These are phyloP conservation scores for Noccaea bulbosa DNA, from an alignment of 345 rosid species.

Conservation along the genomic window DNA sequence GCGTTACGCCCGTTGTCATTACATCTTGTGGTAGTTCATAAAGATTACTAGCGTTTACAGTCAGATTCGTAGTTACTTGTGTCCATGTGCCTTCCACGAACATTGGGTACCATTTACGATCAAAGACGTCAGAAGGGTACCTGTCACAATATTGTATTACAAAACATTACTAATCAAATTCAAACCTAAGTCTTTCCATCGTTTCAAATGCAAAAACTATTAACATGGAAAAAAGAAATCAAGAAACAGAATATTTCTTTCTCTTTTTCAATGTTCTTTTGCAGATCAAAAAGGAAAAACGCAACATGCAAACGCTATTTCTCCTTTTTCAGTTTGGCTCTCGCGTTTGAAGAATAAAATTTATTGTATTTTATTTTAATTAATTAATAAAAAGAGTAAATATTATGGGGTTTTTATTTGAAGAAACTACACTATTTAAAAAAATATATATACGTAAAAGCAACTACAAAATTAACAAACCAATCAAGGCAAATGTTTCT, in stretches of 20 bases:
- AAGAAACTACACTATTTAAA: neutral
- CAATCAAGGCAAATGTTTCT: neutral
- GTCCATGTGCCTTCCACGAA: slow-evolving; percentile 34
- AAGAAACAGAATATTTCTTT: too few relatives aligned
- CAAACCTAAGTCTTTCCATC: neutral
- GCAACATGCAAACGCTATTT: neutral
- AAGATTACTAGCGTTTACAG: neutral
- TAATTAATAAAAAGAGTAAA: too few relatives aligned
- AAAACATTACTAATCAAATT: neutral
- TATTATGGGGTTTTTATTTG: neutral
- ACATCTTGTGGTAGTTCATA: slow-evolving; percentile 33
- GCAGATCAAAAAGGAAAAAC: neutral
- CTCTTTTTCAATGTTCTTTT: too few relatives aligned
- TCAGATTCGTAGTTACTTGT: slow-evolving; percentile 25
- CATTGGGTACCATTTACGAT: slow-evolving; percentile 33
- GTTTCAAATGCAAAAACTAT: neutral
- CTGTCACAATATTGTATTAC: slow-evolving; percentile 28
- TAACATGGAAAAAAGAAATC: neutral
- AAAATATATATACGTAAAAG: too few relatives aligned
- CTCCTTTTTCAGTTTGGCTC: too few relatives aligned
- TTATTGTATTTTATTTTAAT: too few relatives aligned
- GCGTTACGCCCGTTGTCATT: slow-evolving; percentile 23
- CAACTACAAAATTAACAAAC: too few relatives aligned
- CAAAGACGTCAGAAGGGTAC: slow-evolving; percentile 35
- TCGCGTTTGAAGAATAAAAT: too few relatives aligned